phyloP scores from a whole-genome alignment of 805 yeast species.

The Myxozyma neotropica region DNA sequence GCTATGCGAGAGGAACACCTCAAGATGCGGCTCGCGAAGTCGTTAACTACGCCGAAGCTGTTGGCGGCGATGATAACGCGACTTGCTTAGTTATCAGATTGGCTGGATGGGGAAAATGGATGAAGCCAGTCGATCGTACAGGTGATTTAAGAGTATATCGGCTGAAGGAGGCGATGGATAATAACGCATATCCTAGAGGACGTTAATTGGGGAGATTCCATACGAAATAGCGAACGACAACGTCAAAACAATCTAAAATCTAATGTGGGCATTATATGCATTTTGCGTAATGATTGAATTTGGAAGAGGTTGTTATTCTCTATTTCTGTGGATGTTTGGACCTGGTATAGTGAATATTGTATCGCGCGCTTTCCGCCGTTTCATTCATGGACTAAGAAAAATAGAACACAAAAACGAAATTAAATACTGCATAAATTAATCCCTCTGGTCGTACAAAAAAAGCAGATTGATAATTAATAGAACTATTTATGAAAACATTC shows the following conservation, averaged over 20 bases:
- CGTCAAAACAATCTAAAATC: too few species aligned
- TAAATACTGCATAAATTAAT: too few species aligned
- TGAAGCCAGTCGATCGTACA: conserved; percentile 65
- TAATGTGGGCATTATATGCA: background rate
- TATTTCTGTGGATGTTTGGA: background rate
- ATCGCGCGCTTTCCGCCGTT: too few species aligned
- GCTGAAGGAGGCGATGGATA: conserved; percentile 48
- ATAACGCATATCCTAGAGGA: conserved; percentile 14
- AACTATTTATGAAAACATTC: too few species aligned
- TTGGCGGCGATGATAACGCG: conserved; percentile 96
- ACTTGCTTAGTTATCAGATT: conserved; percentile 80
- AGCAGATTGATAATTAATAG: too few species aligned
- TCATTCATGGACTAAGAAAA: too few species aligned
- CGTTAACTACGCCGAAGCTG: conserved; percentile 75
- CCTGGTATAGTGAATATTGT: too few species aligned
- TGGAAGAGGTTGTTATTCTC: background rate
- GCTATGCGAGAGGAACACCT: conserved; percentile 68
- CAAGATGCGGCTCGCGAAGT: conserved; percentile 85
- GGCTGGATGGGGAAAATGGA: conserved; percentile 93
- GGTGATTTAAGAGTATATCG: conserved; percentile 78
- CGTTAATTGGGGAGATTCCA: conserved; percentile 1
- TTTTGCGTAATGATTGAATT: too few species aligned
- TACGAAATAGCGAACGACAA: too few species aligned
- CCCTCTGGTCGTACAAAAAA: too few species aligned
- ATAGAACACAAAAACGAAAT: too few species aligned